Base-by-base conservation (phyloP, 2,329 filamentous ascomycete species). In the Botrytis medusae region DNA sequence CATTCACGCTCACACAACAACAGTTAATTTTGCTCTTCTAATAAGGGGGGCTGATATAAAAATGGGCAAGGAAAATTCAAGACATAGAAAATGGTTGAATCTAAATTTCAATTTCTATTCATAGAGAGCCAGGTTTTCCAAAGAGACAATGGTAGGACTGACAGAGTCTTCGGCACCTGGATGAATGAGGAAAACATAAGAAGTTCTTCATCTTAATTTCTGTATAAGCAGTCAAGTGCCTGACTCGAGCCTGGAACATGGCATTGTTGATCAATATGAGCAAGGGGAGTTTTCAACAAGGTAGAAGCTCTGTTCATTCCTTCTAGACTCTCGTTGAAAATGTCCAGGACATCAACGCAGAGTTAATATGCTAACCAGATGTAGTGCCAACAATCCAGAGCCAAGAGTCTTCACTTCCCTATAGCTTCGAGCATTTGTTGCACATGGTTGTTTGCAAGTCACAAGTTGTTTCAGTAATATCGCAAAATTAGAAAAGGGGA, bases 81-180 rank as follows among this genome's bases (percentile, higher is more conserved):
- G 8, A n/a, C 1, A 5, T 9, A 29, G 12, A 46, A 2, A 7
- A 40, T 29, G 8, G 16, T 12, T 4, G 22, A 20, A 2, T 29
- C 9, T 40, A 5, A 34, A 29, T 29, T 37, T 51, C 3, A 20
- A 1, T n/a, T 51, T 67, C 18, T 6, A 37, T n/a, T 18, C 12
- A 6, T 37, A 2, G 8, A 51, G 5, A 6, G 18, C 25, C 29
- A 44, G 9, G 2, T 48, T 14, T 22, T 1, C 9, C 29, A 6
- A 5, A 9, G 14, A 25, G 5, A 25, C 1, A 51, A 7, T 10
- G 25, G 16, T 22, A 7, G 1, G 1, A 54, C 1, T 1, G 22
- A 65, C 12, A 25, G 14, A 18, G 12, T 3, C 0, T 1, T 51
- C 3, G 22, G n/a, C 22, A 16, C 10, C 3, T 68, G 25, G 16